Evolutionary conservation across 371 early-diverging fungal species (phyloP).

Genomic region (Mortierella sp.): DNA sequence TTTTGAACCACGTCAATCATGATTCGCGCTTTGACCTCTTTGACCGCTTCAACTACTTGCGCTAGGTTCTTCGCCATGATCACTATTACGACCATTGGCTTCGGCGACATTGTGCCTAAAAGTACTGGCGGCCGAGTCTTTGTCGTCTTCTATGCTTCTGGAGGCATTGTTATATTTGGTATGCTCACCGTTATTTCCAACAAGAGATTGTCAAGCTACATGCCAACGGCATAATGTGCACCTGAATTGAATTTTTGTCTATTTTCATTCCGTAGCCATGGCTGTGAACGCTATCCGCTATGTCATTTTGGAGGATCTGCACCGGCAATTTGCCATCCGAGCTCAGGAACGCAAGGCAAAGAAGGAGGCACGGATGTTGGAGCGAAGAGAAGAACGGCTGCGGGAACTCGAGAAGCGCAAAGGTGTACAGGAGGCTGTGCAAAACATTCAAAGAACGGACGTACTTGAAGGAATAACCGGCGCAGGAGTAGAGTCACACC

Average conservation of each 20-base stretch:
- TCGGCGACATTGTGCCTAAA: conserved; percentile 28
- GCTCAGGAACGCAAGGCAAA: conserved; percentile 38
- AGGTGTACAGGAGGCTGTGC: neutral
- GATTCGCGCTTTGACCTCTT: neutral
- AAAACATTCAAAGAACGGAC: conserved; percentile 16
- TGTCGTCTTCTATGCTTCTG: conserved; percentile 37
- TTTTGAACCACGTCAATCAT: neutral
- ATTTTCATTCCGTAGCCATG: conserved; percentile 12
- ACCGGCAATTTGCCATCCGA: conserved; percentile 23
- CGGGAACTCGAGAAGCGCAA: conserved; percentile 12
- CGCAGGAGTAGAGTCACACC: neutral
- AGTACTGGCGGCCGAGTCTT: conserved; percentile 32
- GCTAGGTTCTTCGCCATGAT: conserved; percentile 45
- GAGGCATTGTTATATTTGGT: conserved; percentile 41
- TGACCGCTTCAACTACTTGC: neutral
- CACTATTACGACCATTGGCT: conserved; percentile 53
- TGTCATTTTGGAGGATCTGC: conserved; percentile 43
- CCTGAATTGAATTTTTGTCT: neutral
- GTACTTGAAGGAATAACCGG: neutral
- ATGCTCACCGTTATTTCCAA: neutral
- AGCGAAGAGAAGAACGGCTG: conserved; percentile 4
- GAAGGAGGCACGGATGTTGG: conserved; percentile 16
- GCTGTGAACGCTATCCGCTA: conserved; percentile 47
- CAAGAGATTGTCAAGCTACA: neutral
- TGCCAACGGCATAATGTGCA: too few species aligned